A percentile compares a stretch with the other conserved stretches of the same genome.
phyloP scores from a whole-genome alignment of 768 basidiomycete species.

The Exsudoporus frostii region DNA sequence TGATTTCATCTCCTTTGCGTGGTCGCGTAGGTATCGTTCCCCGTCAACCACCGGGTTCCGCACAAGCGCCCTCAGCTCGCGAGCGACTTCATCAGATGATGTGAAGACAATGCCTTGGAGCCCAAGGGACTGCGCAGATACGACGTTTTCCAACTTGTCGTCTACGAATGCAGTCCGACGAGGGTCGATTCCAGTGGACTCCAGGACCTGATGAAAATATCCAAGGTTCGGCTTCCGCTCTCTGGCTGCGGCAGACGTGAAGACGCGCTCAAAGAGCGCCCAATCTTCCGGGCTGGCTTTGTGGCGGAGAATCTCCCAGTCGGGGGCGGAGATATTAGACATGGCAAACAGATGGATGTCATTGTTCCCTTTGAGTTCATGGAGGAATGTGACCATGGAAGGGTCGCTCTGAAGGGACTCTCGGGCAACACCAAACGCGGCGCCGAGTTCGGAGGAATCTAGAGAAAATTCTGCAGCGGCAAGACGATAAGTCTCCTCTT shows the following conservation, averaged over 20 bases:
- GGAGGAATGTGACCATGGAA: slow-evolving; percentile 17
- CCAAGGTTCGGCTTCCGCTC: slow-evolving; percentile 23
- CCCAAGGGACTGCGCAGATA: slow-evolving; percentile 19
- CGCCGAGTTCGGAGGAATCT: slow-evolving; percentile 8
- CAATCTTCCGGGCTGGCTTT: slow-evolving; percentile 14
- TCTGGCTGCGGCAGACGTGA: slow-evolving; percentile 15
- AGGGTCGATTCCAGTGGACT: slow-evolving; percentile 16
- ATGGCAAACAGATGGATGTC: slow-evolving; percentile 19
- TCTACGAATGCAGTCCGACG: slow-evolving; percentile 23
- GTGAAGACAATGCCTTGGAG: slow-evolving; percentile 20
- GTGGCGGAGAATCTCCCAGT: slow-evolving; percentile 18
- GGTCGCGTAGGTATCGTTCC: slow-evolving; percentile 8
- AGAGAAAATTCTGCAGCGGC: slow-evolving; percentile 13
- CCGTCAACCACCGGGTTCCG: slow-evolving; percentile 16
- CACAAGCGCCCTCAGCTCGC: slow-evolving; percentile 12
- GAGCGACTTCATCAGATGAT: slow-evolving; percentile 14
- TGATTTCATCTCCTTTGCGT: slow-evolving; percentile 18
- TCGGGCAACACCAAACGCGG: slow-evolving; percentile 7
- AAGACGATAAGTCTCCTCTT: slow-evolving; percentile 10
- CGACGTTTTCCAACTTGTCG: slow-evolving; percentile 21
- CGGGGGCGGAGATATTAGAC: slow-evolving; percentile 22
- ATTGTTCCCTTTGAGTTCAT: slow-evolving; percentile 5
- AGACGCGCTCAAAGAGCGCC: slow-evolving; percentile 19
- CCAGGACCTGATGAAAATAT: slow-evolving; percentile 14
- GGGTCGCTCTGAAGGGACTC: slow-evolving; percentile 8